phyloP scores from a whole-genome alignment of 2,329 filamentous ascomycete genomes.

The Cercospora zeina region DNA sequence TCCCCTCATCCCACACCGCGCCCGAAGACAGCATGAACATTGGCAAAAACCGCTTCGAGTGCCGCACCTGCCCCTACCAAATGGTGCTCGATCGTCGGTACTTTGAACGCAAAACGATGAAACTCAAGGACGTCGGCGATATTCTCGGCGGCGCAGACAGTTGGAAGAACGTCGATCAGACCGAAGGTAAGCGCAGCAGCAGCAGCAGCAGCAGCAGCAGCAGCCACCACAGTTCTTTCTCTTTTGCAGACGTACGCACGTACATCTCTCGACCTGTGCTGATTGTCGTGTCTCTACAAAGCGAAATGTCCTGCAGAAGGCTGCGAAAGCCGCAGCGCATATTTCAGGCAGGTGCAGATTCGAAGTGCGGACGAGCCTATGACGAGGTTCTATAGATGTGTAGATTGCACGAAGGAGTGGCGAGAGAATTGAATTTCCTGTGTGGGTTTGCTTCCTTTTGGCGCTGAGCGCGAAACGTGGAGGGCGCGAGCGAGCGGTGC shows the following conservation, averaged over 20 bases:
- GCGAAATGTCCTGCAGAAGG: constrained; percentile 79
- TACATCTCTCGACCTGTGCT: background rate
- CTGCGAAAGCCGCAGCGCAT: constrained; percentile 81
- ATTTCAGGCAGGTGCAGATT: constrained; percentile 97
- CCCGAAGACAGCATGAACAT: constrained; percentile 44
- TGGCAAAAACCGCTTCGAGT: constrained; percentile 79
- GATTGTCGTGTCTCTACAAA: constrained; percentile 35
- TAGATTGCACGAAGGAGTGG: constrained; percentile 49
- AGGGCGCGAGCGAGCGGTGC: background rate
- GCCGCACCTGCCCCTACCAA: constrained; percentile 92
- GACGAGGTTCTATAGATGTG: constrained; percentile 85
- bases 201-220: no score
- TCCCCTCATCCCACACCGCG: constrained; percentile 41
- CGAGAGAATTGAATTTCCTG: constrained; percentile 42
- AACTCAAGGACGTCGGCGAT: constrained; percentile 83
- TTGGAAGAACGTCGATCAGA: constrained; percentile 90
- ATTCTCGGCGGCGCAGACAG: constrained; percentile 85
- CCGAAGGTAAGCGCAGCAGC: constrained; percentile 52
- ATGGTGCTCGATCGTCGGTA: constrained; percentile 76
- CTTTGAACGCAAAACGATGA: constrained; percentile 77
- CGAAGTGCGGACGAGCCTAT: constrained; percentile 97
- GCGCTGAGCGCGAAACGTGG: background rate
- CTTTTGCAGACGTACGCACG: no score
- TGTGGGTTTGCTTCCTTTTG: background rate
- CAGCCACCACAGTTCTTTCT: no score